Evolutionary conservation across 768 basidiomycete genomes (phyloP), one percentile per base, ranked within the genome.

Genomic region (Arthromyces matolae): DNA sequence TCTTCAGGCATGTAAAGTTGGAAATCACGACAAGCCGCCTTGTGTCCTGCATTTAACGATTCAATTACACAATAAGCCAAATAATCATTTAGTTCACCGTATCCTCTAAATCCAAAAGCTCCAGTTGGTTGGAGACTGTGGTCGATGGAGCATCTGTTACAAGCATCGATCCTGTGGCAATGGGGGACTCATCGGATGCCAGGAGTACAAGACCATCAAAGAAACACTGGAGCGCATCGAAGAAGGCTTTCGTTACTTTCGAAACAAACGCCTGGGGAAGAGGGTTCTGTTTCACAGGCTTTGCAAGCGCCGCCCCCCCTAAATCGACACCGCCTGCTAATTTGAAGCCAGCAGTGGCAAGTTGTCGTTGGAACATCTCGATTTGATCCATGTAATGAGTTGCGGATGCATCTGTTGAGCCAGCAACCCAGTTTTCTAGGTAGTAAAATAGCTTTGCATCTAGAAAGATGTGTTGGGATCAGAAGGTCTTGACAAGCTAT

Each of bases 11-110:
- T 10, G 78, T 79, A 55, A 98, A 83, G 63, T 98, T 97, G 13
- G 92, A 90, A 25, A 97, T 74, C 33, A 96, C 91, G 32, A 97
- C 71, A 13, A 99, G 75, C 37, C 94, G 73, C 36, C 95, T 82
- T 12, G 79, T 87, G 60, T 95, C 89, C 94, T 96, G 52, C 28
- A 8, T n/a, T n/a, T n/a, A n/a, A n/a, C n/a, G n/a, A n/a, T n/a
- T n/a, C n/a, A n/a, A n/a, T n/a, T n/a, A n/a, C n/a, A n/a, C n/a
- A n/a, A n/a, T n/a, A n/a, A n/a, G n/a, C n/a, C n/a, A n/a, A n/a
- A n/a, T 24, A 8, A 27, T n/a, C 7, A 8, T 32, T 41, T n/a
- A 42, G 20, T 80, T 51, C 64, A 89, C 89, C 27, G 73, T 68
- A 54, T 89, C 77, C 31, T 71, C 73, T 32, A 87, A 64, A 59